A percentile compares a stretch with the other conserved stretches of the same genome.
Conservation (phyloP, 768 basidiomycete species). For the Pulveroboletus sp. region DNA sequence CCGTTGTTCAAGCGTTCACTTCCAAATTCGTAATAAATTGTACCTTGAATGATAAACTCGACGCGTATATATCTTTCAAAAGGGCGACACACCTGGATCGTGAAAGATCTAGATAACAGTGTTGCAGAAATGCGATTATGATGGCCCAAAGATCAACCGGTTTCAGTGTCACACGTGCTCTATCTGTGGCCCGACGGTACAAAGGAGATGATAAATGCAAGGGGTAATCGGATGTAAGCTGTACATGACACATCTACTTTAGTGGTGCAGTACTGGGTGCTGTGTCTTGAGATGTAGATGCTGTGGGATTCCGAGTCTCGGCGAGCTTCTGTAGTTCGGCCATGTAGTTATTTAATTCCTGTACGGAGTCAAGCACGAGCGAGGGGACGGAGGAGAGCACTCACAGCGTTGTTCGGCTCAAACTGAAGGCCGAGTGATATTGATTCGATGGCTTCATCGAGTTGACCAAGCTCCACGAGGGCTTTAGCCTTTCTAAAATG, state of each 20-base stretch:
- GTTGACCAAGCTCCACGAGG: conserved; percentile 63
- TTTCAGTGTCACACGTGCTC: not conserved
- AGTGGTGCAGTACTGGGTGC: not conserved
- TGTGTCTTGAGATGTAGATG: conserved; percentile 1
- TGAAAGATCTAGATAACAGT: no score
- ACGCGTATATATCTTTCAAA: not conserved
- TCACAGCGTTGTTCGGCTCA: conserved; percentile 65
- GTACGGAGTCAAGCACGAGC: conserved; percentile 8
- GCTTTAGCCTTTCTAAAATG: conserved; percentile 95
- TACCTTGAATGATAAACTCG: not conserved
- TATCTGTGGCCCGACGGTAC: conserved; percentile 7
- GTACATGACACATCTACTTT: conserved; percentile 11
- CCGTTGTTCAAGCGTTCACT: not conserved
- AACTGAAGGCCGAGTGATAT: conserved; percentile 81
- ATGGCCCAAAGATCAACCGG: not conserved
- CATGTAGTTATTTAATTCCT: conserved; percentile 35
- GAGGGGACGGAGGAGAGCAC: conserved; percentile 8
- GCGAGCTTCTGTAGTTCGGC: conserved; percentile 26
- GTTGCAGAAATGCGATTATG: not conserved
- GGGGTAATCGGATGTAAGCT: not conserved
- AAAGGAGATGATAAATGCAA: conserved; percentile 1
- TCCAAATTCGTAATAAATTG: no score
- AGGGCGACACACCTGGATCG: not conserved
- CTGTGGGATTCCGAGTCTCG: conserved; percentile 6
- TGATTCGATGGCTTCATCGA: conserved; percentile 79